These are phyloP conservation scores for Colletotrichum tofieldiae DNA, from an alignment of 2,329 filamentous ascomycete genomes.

Conservation along the genomic window DNA sequence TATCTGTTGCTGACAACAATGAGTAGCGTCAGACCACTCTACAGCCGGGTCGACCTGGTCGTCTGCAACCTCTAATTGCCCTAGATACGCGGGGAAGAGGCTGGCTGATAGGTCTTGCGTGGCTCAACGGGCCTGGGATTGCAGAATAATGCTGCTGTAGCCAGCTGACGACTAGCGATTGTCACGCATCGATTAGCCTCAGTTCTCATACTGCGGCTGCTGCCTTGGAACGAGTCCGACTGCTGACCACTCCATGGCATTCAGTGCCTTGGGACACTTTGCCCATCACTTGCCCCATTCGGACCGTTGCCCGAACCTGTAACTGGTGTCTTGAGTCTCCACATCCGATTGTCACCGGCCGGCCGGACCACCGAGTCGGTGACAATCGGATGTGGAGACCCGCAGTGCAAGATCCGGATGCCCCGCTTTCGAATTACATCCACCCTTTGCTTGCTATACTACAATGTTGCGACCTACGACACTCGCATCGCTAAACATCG, in stretches of 20 bases:
- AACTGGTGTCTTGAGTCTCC: neutral
- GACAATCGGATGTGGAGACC: neutral
- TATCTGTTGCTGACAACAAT: conserved; percentile 13
- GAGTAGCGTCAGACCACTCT: conserved; percentile 1
- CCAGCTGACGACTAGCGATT: conserved; percentile 7
- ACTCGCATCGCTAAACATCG: neutral
- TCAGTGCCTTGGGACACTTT: neutral
- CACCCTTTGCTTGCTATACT: neutral
- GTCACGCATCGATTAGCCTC: neutral
- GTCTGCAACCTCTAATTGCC: neutral
- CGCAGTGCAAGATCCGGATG: neutral
- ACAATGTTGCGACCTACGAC: neutral
- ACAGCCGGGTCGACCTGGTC: neutral
- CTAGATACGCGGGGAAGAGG: conserved; percentile 1
- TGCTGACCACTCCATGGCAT: conserved; percentile 7
- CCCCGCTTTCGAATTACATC: neutral
- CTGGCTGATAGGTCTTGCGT: conserved; percentile 13
- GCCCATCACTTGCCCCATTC: conserved; percentile 1
- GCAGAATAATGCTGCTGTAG: conserved; percentile 22
- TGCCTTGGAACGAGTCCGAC: neutral
- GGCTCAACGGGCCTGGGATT: conserved; percentile 17
- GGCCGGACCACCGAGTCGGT: neutral
- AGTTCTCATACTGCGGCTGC: neutral
- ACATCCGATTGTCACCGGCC: neutral
- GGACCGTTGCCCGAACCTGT: neutral